Base-by-base conservation (phyloP, 2,329 filamentous ascomycete genomes). In the Phialocephala sp. region DNA sequence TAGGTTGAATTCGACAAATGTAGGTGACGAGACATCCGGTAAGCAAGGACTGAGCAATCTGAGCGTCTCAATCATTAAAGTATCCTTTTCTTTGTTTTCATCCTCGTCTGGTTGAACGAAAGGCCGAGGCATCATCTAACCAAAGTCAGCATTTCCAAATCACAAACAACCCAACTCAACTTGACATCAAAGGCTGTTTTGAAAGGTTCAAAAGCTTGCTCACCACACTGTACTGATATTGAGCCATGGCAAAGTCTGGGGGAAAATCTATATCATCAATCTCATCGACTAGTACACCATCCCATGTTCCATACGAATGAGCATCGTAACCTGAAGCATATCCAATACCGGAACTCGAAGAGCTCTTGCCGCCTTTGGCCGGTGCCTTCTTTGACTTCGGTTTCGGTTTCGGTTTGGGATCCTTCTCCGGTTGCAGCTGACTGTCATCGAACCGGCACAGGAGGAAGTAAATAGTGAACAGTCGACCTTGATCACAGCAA, bases 381-480 rank as follows among this genome's bases (percentile, higher is more conserved):
- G 41, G 50, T 35, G 50, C 2, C 12, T 27, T 47, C 24, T 62
- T 62, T 39, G 39, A n/a, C 41, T 65, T 65, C 15, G 52, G 9
- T 54, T 62, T 62, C 20, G 52, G 22, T 8, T 52, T 59, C 20
- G 58, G 22, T 8, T 20, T 55, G 35, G 54, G 4, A 15, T 36
- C 35, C 55, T 57, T 57, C 55, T 59, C 57, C 14, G 37, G 32
- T 35, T 61, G 41, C 22, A 52, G 18, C 15, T 59, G 59, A 43
- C 27, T 57, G 37, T 66, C 62, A 35, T 72, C 70, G 39, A 72
- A 66, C 22, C 67, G 64, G 20, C 68, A 59, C 14, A 72, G 55
- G 8, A 71, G 65, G 43, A 66, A 66, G 65, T 66, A 70, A 14
- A 72, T 64, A 4, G 63, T 63, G 36, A 66, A 72, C 12, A 66